Conservation (phyloP, 2,329 filamentous ascomycete species). For the Ascomycota sp. region DNA sequence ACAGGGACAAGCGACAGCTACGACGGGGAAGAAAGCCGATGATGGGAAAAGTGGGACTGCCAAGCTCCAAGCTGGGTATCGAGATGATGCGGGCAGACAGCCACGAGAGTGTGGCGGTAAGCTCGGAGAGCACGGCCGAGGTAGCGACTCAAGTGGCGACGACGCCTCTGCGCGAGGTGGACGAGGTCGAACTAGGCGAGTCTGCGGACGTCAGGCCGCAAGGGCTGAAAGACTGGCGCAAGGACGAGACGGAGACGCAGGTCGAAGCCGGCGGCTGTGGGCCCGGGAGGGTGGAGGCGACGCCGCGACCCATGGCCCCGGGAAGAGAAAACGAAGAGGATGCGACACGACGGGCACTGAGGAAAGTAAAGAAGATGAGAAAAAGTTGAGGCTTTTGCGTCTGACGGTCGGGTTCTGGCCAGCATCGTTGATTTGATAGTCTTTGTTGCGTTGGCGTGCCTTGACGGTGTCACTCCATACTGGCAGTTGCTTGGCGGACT, state of each 20-base stretch:
- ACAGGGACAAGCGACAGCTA: constrained; percentile 23
- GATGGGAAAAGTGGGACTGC: constrained; percentile 32
- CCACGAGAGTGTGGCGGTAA: constrained; percentile 52
- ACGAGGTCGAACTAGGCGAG: constrained; percentile 10
- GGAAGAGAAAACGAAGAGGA: neutral
- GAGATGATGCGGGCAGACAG: constrained; percentile 98
- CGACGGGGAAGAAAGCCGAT: constrained; percentile 20
- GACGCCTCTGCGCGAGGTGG: constrained; percentile 24
- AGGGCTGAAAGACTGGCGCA: constrained; percentile 2
- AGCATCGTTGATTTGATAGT: neutral
- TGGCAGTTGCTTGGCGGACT: neutral
- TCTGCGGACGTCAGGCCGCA: too few relatives aligned
- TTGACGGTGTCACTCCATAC: constrained; percentile 1
- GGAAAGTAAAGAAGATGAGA: neutral
- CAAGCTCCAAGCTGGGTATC: constrained; percentile 75
- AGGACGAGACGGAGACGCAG: neutral
- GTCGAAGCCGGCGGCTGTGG: neutral
- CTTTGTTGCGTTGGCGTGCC: neutral
- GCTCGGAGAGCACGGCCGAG: constrained; percentile 29
- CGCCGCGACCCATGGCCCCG: constrained; percentile 17
- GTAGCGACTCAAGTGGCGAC: constrained; percentile 29
- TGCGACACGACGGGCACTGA: neutral
- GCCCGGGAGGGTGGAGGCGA: constrained; percentile 15
- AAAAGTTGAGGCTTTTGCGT: neutral
- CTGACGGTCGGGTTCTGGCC: neutral